A percentile compares a stretch with the other conserved stretches of the same genome.
Conservation (phyloP, 78 protist species). For the Creolimax fragrantissima region DNA sequence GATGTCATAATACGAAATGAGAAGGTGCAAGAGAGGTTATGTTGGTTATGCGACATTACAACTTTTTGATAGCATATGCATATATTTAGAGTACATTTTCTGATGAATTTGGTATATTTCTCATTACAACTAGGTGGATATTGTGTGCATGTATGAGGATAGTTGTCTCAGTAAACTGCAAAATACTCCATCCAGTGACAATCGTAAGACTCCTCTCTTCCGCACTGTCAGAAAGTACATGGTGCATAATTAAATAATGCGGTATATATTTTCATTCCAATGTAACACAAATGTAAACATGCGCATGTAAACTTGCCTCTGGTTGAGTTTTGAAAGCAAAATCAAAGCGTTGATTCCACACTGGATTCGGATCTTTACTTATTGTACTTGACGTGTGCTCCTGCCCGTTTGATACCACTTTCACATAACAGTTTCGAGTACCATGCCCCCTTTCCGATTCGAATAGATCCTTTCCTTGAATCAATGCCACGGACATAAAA, state of each 20-base stretch:
- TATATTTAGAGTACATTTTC: background rate
- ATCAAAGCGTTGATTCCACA: background rate
- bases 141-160: background rate
- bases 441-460: background rate
- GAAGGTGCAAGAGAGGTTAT: no score
- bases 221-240: no score
- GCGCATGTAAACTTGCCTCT: no score
- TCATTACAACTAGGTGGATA: background rate
- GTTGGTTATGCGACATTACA: no score
- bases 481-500: background rate
- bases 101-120: background rate
- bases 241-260: no score
- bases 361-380: background rate
- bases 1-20: no score
- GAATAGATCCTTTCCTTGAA: background rate
- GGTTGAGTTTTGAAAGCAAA: background rate
- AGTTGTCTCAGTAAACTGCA: no score
- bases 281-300: background rate
- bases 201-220: no score
- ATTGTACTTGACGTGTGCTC: background rate
- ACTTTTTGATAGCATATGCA: no score
- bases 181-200: no score
- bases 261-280: no score
- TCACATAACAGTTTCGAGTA: background rate
- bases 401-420: background rate